Conservation (phyloP, 139 green algal species). For the Microglena sp. region DNA sequence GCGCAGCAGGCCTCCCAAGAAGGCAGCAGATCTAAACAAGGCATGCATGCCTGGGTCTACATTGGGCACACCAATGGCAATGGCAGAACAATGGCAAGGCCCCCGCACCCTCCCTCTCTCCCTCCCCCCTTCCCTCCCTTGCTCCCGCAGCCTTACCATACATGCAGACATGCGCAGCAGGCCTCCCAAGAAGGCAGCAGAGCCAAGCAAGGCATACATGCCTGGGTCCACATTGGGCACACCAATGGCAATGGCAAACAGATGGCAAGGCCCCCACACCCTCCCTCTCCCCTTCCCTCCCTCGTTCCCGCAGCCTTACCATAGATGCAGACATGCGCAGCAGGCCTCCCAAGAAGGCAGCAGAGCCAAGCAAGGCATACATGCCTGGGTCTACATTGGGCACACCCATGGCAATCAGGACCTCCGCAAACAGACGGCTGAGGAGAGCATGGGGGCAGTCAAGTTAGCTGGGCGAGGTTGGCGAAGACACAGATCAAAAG, state of each 20-base stretch:
- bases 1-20: constrained; percentile 64
- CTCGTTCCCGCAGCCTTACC: no score
- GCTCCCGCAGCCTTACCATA: no score
- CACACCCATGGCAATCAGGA: constrained; percentile 25
- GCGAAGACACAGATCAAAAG: no score
- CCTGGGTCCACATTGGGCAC: constrained; percentile 18
- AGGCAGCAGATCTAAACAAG: constrained; percentile 45
- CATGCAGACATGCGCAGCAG: constrained; percentile 69
- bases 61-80: constrained; percentile 13
- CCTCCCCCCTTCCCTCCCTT: no score
- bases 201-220: constrained; percentile 47
- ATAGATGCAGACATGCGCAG: constrained; percentile 68
- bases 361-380: constrained; percentile 47
- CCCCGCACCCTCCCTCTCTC: no score
- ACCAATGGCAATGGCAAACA: constrained; percentile 19
- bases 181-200: constrained; percentile 61
- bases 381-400: constrained; percentile 25
- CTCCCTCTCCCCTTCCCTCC: no score
- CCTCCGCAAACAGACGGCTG: constrained; percentile 35
- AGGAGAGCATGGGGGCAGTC: background rate
- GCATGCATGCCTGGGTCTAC: constrained; percentile 37
- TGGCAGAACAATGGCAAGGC: no score
- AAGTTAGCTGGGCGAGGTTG: background rate
- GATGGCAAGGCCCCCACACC: no score
- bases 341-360: constrained; percentile 59